Evolutionary conservation across 208 protist genomes (phyloP).

Genomic region (Tetramitus jugosus): DNA sequence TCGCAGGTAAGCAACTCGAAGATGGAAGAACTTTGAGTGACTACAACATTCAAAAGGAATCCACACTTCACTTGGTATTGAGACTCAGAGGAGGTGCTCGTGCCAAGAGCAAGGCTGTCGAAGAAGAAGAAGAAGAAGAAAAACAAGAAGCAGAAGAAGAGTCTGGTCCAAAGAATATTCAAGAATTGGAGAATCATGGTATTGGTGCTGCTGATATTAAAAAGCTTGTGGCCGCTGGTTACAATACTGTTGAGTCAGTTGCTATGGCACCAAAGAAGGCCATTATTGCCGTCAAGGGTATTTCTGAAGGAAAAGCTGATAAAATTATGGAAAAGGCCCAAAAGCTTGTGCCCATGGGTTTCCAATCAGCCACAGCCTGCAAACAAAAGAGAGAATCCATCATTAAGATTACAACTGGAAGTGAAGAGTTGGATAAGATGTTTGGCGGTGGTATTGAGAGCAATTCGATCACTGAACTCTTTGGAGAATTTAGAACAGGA

Average conservation of each 20-base stretch:
- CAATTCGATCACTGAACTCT: constrained; percentile 97
- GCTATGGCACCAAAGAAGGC: constrained; percentile 92
- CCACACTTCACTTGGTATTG: too few relatives aligned
- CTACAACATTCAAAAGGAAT: too few relatives aligned
- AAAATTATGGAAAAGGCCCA: constrained; percentile 87
- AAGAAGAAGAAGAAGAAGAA: constrained; percentile 38
- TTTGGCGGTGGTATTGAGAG: constrained; percentile 94
- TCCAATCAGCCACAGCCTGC: constrained; percentile 91
- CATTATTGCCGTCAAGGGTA: constrained; percentile 91
- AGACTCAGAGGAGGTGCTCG: too few relatives aligned
- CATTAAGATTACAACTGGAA: constrained; percentile 94
- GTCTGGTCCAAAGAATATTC: constrained; percentile 52
- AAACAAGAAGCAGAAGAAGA: constrained; percentile 27
- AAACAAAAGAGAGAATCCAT: constrained; percentile 87
- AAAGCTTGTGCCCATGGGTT: constrained; percentile 94
- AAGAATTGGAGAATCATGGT: constrained; percentile 78
- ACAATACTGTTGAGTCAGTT: constrained; percentile 90
- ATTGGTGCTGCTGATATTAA: constrained; percentile 91
- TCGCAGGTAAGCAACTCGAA: too few relatives aligned
- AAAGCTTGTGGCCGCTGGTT: constrained; percentile 88
- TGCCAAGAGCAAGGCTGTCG: constrained; percentile 11
- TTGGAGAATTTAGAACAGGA: constrained; percentile 98
- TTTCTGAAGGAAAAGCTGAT: constrained; percentile 95
- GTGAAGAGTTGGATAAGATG: constrained; percentile 93
- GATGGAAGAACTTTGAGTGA: too few relatives aligned